Percentiles rank a stretch among this genome's conserved stretches.
Evolutionary conservation across 768 basidiomycete species (phyloP).

Genomic region (Termitomyces sp.): DNA sequence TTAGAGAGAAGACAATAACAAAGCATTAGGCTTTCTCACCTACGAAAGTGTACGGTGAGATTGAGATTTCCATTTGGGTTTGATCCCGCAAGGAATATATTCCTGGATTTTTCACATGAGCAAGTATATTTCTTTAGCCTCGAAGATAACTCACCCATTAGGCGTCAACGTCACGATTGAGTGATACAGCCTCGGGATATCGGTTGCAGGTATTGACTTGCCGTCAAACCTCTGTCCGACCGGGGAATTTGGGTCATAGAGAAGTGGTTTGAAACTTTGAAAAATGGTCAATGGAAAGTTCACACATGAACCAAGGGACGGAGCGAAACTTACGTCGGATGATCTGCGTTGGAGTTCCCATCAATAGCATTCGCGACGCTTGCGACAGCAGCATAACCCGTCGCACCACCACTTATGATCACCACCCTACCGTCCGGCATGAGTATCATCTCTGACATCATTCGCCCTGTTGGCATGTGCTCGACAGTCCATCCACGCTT

Average conservation of each 20-base stretch:
- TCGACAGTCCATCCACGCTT: constrained; percentile 43
- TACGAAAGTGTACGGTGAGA: constrained; percentile 1
- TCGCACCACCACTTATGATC: constrained; percentile 4
- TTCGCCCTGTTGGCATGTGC: constrained; percentile 34
- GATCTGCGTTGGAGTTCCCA: constrained; percentile 31
- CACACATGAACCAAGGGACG: neutral
- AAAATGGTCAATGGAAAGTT: constrained; percentile 13
- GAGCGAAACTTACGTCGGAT: constrained; percentile 19
- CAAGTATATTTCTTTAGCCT: constrained; percentile 13
- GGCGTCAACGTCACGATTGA: constrained; percentile 54
- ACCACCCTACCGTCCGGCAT: constrained; percentile 5
- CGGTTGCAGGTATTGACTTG: constrained; percentile 36
- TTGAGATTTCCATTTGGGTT: constrained; percentile 35
- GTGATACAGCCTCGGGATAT: constrained; percentile 59
- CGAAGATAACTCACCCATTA: constrained; percentile 39
- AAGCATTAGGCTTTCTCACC: constrained; percentile 9
- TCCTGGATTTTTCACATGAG: neutral
- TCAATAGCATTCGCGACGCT: constrained; percentile 27
- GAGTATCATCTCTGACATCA: constrained; percentile 13
- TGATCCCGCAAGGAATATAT: constrained; percentile 35
- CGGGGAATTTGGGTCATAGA: constrained; percentile 43
- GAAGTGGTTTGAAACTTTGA: constrained; percentile 34
- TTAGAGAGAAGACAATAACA: constrained; percentile 13
- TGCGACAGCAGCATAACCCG: constrained; percentile 6
- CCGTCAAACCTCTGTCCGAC: constrained; percentile 45